phyloP scores from a whole-genome alignment of 2,329 filamentous ascomycete genomes.

The Fusarium vanettenii region DNA sequence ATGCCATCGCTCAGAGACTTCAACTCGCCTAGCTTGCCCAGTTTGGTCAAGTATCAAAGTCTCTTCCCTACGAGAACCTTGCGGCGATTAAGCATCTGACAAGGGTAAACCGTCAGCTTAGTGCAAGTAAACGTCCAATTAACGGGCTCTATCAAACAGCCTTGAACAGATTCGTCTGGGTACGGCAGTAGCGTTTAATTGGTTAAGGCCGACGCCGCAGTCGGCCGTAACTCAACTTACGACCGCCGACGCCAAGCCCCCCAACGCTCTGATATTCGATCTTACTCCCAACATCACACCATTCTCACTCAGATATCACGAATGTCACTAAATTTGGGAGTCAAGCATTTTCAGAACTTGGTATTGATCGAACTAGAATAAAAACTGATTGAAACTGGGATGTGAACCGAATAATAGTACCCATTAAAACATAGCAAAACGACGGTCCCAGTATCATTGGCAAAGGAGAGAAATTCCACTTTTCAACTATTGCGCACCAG shows the following conservation, averaged over 20 bases:
- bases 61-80: neutral
- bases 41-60: neutral
- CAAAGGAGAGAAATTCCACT: slow-evolving; percentile 47
- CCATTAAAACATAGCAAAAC: slow-evolving; percentile 31
- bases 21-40: neutral
- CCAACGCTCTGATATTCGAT: neutral
- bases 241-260: neutral
- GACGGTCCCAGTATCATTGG: slow-evolving; percentile 27
- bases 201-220: neutral
- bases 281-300: neutral
- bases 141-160: neutral
- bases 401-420: slow-evolving; percentile 22
- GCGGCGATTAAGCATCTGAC: neutral
- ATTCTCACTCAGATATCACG: neutral
- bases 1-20: neutral
- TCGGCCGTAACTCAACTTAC: neutral
- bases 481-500: slow-evolving; percentile 49
- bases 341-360: neutral
- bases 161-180: neutral
- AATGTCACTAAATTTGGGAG: neutral
- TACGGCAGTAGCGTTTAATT: neutral
- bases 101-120: neutral
- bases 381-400: slow-evolving; percentile 13
- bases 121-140: neutral
- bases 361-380: neutral